phyloP scores from a whole-genome alignment of 371 early-diverging fungal genomes.

The Mortierella polycephala region DNA sequence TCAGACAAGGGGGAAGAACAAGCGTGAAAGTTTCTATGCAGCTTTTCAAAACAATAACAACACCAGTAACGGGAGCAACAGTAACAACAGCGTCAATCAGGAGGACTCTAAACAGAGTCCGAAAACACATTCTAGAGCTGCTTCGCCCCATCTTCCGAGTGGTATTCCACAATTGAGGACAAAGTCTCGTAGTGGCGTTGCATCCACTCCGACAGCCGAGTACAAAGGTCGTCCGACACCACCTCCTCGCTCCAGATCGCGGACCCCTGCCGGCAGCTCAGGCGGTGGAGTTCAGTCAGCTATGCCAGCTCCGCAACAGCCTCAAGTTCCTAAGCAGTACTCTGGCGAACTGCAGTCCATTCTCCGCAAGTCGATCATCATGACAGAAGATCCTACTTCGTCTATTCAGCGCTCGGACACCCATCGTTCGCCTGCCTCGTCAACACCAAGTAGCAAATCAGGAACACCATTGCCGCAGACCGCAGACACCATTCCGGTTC shows the following conservation, averaged over 20 bases:
- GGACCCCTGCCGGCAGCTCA: constrained; percentile 42
- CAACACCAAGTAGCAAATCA: constrained; percentile 37
- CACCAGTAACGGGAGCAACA: constrained; percentile 2
- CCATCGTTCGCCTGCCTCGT: constrained; percentile 29
- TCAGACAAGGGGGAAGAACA: constrained; percentile 32
- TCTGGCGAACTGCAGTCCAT: constrained; percentile 37
- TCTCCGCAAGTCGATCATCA: constrained; percentile 34
- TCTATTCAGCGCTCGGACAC: constrained; percentile 11
- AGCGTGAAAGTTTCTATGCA: constrained; percentile 44
- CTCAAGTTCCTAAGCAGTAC: constrained; percentile 39
- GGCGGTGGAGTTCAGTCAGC: not conserved
- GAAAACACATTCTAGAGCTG: constrained; percentile 27
- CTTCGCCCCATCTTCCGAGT: constrained; percentile 48
- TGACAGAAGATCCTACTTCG: not conserved
- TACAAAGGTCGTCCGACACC: constrained; percentile 39
- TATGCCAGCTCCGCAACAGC: constrained; percentile 24
- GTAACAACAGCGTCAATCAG: constrained; percentile 1
- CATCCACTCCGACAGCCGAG: constrained; percentile 40
- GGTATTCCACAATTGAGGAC: constrained; percentile 43
- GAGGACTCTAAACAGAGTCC: constrained; percentile 27
- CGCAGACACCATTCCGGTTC: constrained; percentile 38
- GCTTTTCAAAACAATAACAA: constrained; percentile 29
- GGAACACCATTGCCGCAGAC: constrained; percentile 39
- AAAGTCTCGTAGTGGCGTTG: constrained; percentile 42
- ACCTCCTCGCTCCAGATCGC: constrained; percentile 43